phyloP scores from a whole-genome alignment of 495 filamentous ascomycete genomes.

The Xylaria curta region DNA sequence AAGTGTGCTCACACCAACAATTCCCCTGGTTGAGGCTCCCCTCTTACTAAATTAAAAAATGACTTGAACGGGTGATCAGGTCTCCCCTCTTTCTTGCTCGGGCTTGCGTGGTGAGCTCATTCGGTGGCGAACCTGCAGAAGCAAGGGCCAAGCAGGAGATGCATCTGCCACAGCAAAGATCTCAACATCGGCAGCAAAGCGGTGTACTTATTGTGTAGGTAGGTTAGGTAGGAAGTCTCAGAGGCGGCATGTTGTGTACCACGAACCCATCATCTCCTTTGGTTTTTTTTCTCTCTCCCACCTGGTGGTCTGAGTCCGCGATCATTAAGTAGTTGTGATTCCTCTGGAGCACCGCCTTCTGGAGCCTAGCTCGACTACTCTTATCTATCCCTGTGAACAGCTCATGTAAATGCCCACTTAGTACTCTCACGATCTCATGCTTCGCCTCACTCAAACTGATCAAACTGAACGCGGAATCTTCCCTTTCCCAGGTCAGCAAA shows the following conservation, averaged over 20 bases:
- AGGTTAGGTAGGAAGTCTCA: background rate
- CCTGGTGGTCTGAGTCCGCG: background rate
- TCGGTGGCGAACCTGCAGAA: slow-evolving; percentile 14
- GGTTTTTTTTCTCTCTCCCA: background rate
- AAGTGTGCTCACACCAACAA: background rate
- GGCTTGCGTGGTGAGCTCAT: slow-evolving; percentile 19
- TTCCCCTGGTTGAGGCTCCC: slow-evolving; percentile 17
- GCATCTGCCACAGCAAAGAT: slow-evolving; percentile 17
- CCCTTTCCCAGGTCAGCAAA: background rate
- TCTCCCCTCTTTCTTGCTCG: slow-evolving; percentile 10
- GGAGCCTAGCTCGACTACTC: background rate
- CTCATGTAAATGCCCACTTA: slow-evolving; percentile 10
- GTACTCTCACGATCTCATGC: background rate
- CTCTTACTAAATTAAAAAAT: slow-evolving; percentile 13
- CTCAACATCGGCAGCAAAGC: background rate
- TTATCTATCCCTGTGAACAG: slow-evolving; percentile 1
- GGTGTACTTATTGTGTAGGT: slow-evolving; percentile 9
- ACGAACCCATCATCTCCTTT: background rate
- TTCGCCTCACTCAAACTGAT: slow-evolving; percentile 12
- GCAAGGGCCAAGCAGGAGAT: slow-evolving; percentile 1
- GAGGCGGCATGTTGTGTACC: slow-evolving; percentile 2
- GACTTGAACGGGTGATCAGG: slow-evolving; percentile 1
- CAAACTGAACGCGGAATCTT: slow-evolving; percentile 6
- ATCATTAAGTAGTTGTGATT: background rate
- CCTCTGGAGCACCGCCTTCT: slow-evolving; percentile 16